Conservation (phyloP, 2,329 filamentous ascomycete genomes). For the Ascosphaera aggregata region DNA sequence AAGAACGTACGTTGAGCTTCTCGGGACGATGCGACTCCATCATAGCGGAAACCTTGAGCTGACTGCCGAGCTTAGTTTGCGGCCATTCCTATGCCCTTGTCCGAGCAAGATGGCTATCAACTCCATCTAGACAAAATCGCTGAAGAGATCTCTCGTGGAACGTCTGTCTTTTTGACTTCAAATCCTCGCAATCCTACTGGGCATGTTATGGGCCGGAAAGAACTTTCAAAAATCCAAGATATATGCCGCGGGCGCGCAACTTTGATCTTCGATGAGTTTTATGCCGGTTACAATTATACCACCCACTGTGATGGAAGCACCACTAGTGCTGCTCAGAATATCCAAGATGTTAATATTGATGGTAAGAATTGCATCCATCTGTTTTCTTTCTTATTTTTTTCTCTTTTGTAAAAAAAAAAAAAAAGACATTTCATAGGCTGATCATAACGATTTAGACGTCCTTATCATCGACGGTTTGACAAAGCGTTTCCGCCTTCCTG, state of each 20-base stretch:
- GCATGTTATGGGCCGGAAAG: conserved; percentile 60
- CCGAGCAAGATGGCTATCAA: conserved; percentile 70
- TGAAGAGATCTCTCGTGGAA: conserved; percentile 69
- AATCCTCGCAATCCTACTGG: conserved; percentile 93
- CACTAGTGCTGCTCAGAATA: conserved; percentile 71
- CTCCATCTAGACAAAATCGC: conserved; percentile 86
- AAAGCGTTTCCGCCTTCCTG: conserved; percentile 87
- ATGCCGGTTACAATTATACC: conserved; percentile 90
- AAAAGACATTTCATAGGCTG: conserved; percentile 3
- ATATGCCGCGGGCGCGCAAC: conserved; percentile 79
- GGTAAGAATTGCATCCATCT: conserved; percentile 9
- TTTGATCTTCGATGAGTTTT: conserved; percentile 91
- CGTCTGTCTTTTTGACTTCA: conserved; percentile 74
- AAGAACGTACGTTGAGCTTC: conserved; percentile 39
- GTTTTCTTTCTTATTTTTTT: neutral
- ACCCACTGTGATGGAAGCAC: conserved; percentile 75
- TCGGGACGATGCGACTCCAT: too few relatives aligned
- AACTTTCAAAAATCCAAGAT: conserved; percentile 77
- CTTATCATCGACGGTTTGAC: conserved; percentile 89
- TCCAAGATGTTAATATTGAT: conserved; percentile 71
- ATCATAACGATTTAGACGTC: conserved; percentile 34
- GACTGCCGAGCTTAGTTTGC: conserved; percentile 41
- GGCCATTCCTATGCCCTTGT: conserved; percentile 64
- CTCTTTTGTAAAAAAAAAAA: conserved; percentile 5
- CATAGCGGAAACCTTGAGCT: too few relatives aligned